Evolutionary conservation across 768 basidiomycete species (phyloP).

Genomic region (Sistotremastrum niveocremeum): DNA sequence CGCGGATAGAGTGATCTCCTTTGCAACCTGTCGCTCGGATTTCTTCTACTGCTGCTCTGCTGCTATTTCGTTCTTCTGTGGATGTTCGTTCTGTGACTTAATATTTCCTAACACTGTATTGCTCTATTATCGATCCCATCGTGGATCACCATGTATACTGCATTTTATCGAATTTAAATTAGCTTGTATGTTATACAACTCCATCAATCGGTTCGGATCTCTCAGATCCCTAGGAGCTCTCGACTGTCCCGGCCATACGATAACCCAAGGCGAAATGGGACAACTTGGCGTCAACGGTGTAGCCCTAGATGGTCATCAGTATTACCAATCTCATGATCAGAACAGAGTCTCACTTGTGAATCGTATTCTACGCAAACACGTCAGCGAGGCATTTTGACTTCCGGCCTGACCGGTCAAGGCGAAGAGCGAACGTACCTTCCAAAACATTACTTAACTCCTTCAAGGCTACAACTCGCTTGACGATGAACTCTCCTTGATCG

Average conservation of each 20-base stretch:
- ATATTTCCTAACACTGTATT: too few relatives aligned
- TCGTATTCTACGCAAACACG: constrained; percentile 34
- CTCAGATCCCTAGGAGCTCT: too few relatives aligned
- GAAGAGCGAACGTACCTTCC: constrained; percentile 37
- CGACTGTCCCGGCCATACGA: constrained; percentile 28
- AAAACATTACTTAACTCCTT: constrained; percentile 47
- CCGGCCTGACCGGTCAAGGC: not conserved
- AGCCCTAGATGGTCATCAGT: constrained; percentile 17
- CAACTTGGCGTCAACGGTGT: constrained; percentile 61
- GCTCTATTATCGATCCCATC: constrained; percentile 9
- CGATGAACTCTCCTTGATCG: constrained; percentile 79
- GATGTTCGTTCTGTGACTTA: too few relatives aligned
- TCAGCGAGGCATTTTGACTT: not conserved
- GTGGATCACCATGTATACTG: constrained; percentile 24
- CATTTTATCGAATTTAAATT: constrained; percentile 36
- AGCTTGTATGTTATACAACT: constrained; percentile 49
- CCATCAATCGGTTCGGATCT: constrained; percentile 2
- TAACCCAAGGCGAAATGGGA: constrained; percentile 66
- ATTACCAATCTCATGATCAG: not conserved
- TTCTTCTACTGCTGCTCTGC: too few relatives aligned
- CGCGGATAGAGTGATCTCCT: constrained; percentile 17
- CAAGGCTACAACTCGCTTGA: constrained; percentile 56
- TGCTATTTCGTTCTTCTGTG: too few relatives aligned
- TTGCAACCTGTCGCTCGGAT: constrained; percentile 3
- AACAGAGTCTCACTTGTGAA: constrained; percentile 29